phyloP scores from a whole-genome alignment of 768 basidiomycete genomes.

The Boletus rubroflammeus region DNA sequence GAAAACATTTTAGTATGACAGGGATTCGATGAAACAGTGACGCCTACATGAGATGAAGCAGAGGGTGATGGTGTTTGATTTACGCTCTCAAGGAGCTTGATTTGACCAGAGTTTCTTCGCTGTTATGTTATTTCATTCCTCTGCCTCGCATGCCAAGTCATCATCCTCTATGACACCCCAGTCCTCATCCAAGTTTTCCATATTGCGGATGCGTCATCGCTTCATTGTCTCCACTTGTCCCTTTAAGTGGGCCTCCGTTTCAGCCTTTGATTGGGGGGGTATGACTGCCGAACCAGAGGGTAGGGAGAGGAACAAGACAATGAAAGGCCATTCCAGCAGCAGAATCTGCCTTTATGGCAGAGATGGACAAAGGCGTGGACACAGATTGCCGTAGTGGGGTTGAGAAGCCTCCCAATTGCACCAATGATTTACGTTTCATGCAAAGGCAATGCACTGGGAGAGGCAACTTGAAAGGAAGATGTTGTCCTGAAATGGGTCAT shows the following conservation, averaged over 20 bases:
- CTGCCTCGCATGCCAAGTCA: slow-evolving; percentile 53
- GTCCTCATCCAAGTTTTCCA: slow-evolving; percentile 44
- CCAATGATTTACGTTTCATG: slow-evolving; percentile 61
- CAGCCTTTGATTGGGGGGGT: slow-evolving; percentile 35
- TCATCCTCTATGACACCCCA: slow-evolving; percentile 39
- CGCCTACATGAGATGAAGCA: too few relatives aligned
- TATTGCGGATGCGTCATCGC: slow-evolving; percentile 53
- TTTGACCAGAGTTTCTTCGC: too few relatives aligned
- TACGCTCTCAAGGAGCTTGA: too few relatives aligned
- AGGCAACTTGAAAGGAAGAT: too few relatives aligned
- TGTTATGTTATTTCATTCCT: slow-evolving; percentile 34
- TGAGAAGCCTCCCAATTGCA: slow-evolving; percentile 42
- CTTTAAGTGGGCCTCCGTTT: slow-evolving; percentile 36
- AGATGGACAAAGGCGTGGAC: slow-evolving; percentile 38
- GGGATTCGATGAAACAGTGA: too few relatives aligned
- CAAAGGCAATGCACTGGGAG: too few relatives aligned
- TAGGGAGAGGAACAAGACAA: slow-evolving; percentile 32
- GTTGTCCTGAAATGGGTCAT: too few relatives aligned
- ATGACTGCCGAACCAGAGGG: slow-evolving; percentile 27
- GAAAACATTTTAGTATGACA: too few relatives aligned
- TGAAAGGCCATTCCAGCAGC: slow-evolving; percentile 34
- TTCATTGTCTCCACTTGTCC: slow-evolving; percentile 65
- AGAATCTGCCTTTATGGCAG: slow-evolving; percentile 31
- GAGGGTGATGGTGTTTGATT: too few relatives aligned
- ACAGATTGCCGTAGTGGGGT: slow-evolving; percentile 54